phyloP scores from a whole-genome alignment of 805 yeast species.

The Saccharomycopsis synnaedendra region DNA sequence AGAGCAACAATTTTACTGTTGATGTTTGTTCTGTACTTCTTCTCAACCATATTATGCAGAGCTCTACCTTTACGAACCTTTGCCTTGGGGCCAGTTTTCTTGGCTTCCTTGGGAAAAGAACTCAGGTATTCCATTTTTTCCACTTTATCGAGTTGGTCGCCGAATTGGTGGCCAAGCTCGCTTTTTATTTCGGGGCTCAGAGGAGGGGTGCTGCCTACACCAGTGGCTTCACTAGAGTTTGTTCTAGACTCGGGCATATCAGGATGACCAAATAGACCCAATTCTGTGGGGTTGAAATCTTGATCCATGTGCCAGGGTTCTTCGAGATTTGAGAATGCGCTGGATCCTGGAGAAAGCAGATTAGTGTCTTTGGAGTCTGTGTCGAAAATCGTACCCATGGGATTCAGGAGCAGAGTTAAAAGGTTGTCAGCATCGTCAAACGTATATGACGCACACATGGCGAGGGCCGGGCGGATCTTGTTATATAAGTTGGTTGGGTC shows the following conservation, averaged over 20 bases:
- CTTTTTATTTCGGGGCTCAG: not conserved
- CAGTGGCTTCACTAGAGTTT: too few relatives aligned
- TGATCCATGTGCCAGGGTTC: not conserved
- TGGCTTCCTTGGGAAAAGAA: not conserved
- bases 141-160: not conserved
- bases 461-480: too few relatives aligned
- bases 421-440: constrained; percentile 4
- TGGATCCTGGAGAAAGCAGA: constrained; percentile 1
- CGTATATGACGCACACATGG: not conserved
- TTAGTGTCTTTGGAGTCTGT: not conserved
- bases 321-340: constrained; percentile 1
- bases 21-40: constrained; percentile 69
- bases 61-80: constrained; percentile 44
- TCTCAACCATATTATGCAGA: constrained; percentile 72
- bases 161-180: not conserved
- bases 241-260: too few relatives aligned
- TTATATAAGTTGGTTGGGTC: too few relatives aligned
- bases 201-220: too few relatives aligned
- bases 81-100: not conserved
- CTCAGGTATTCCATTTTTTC: not conserved
- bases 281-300: too few relatives aligned
- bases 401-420: not conserved
- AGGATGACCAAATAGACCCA: too few relatives aligned
- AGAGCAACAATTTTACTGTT: constrained; percentile 59
- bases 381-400: constrained; percentile 1